A percentile compares a stretch with the other conserved stretches of the same genome.
phyloP scores from a whole-genome alignment of 495 filamentous ascomycete genomes.

The Penicillium egyptiacum region DNA sequence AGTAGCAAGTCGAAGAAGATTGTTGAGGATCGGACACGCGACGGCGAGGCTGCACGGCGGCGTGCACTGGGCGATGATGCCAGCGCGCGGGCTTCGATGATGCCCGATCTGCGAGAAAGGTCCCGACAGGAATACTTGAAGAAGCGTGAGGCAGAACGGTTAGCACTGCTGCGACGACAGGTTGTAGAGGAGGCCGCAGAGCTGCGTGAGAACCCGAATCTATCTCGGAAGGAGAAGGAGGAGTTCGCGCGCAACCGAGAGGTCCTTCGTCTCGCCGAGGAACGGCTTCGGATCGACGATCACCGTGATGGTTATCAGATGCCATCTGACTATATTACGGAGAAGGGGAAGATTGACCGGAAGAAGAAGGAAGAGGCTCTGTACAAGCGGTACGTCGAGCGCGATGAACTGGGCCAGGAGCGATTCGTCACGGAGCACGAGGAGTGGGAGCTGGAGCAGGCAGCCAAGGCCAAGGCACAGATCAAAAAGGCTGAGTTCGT shows the following conservation, averaged over 20 bases:
- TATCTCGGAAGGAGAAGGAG: constrained; percentile 78
- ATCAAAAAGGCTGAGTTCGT: constrained; percentile 71
- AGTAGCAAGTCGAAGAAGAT: constrained; percentile 70
- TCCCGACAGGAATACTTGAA: constrained; percentile 91
- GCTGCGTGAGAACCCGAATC: constrained; percentile 68
- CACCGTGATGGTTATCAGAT: constrained; percentile 91
- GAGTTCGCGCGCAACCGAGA: constrained; percentile 91
- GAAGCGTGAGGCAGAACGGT: constrained; percentile 83
- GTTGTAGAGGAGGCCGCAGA: constrained; percentile 90
- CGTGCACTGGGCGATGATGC: constrained; percentile 65
- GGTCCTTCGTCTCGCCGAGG: constrained; percentile 82
- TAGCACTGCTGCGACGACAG: constrained; percentile 83
- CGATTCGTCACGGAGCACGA: constrained; percentile 91
- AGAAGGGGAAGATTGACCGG: constrained; percentile 85
- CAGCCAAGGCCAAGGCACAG: constrained; percentile 84
- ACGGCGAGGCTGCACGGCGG: constrained; percentile 57
- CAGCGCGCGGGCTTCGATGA: constrained; percentile 58
- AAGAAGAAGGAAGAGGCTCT: constrained; percentile 89
- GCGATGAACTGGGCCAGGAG: constrained; percentile 84
- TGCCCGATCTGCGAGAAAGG: constrained; percentile 74
- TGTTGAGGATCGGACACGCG: constrained; percentile 64
- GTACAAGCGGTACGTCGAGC: constrained; percentile 87
- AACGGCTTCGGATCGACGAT: constrained; percentile 85
- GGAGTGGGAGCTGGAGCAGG: constrained; percentile 93
- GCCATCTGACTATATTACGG: constrained; percentile 91